A percentile compares a stretch with the other conserved stretches of the same genome.
Evolutionary conservation across 2,329 filamentous ascomycete species (phyloP).

Genomic region (Orbilia quercus): DNA sequence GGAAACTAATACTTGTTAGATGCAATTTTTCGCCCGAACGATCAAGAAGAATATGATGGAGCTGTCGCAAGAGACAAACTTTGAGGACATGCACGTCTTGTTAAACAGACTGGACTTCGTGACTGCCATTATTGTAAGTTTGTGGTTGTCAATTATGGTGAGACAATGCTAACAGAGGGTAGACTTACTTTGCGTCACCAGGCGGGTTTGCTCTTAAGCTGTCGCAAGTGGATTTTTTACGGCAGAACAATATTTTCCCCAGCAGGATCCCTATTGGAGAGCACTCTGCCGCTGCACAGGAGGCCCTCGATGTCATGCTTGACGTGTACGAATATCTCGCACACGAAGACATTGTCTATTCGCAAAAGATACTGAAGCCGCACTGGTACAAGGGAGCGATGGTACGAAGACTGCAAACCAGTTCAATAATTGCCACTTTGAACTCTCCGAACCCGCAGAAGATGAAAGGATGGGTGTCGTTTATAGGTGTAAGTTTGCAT

Average conservation of each 20-base stretch:
- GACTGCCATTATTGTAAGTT: conserved; percentile 15
- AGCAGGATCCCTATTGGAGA: too few relatives aligned
- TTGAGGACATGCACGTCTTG: conserved; percentile 3
- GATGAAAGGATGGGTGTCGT: not conserved
- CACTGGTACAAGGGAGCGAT: conserved; percentile 23
- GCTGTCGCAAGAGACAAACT: not conserved
- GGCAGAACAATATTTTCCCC: not conserved
- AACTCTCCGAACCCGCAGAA: not conserved
- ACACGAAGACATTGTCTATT: not conserved
- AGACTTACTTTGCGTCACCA: conserved; percentile 3
- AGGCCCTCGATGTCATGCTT: too few relatives aligned
- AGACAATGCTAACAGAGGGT: not conserved
- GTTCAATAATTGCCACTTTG: conserved; percentile 2
- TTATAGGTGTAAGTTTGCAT: conserved; percentile 14
- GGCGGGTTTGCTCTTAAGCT: not conserved
- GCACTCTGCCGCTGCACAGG: too few relatives aligned
- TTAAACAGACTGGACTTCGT: conserved; percentile 17
- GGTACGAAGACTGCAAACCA: conserved; percentile 6
- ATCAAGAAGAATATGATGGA: too few relatives aligned
- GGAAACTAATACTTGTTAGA: too few relatives aligned
- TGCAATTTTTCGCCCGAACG: too few relatives aligned
- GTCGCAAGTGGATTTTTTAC: conserved; percentile 15
- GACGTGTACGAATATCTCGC: too few relatives aligned
- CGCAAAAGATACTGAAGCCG: not conserved
- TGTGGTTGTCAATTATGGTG: not conserved